Evolutionary conservation across 139 green algal genomes (phyloP), one percentile per base, ranked within the genome.

Genomic region (Eudorina sp.): DNA sequence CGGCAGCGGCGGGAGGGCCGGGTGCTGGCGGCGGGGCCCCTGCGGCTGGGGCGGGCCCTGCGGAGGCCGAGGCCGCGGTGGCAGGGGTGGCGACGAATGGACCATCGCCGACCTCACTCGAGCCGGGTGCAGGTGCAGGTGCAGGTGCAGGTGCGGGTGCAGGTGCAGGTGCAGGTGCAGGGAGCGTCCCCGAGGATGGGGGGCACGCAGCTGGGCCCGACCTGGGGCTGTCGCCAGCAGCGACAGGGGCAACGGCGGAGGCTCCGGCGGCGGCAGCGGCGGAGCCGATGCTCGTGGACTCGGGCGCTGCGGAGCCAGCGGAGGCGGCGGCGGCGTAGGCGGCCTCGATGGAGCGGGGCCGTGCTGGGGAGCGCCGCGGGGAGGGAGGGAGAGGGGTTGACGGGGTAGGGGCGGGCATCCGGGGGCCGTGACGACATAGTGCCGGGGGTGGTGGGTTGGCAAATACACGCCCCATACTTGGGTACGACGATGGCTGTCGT

Each of bases 221-320:
- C n/a, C n/a, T n/a, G n/a, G n/a, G n/a, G n/a, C n/a, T n/a, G n/a
- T n/a, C n/a, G n/a, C n/a, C 4, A 23, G 29, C 64, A 41, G 18
- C 29, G n/a, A 13, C 29, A 38, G 18, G 38, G 36, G 36, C 38
- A 18, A n/a, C 69, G 5, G 69, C 38, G 69, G 36, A 36, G 38
- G 36, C 69, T 31, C 23, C 69, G 19, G 69, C 38, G 36, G 25
- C 36, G 21, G 38, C 38, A n/a, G 36, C 23, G 19, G 69, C 38
- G 29, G 64, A 73, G 64, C 27, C 64, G 18, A 78, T 78, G 69
- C 36, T 53, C 53, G 69, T 78, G 69, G 69, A 78, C 29, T 75
- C 66, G 34, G 66, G n/a, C 21, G 41, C 13, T 36, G 38, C 18
- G 2, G 36, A 13, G 69, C 38, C 36, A 16, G 38, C 38, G 36